These are phyloP conservation scores for Catenaria anguillulae DNA, from an alignment of 371 early-diverging fungal species.

Conservation along the genomic window DNA sequence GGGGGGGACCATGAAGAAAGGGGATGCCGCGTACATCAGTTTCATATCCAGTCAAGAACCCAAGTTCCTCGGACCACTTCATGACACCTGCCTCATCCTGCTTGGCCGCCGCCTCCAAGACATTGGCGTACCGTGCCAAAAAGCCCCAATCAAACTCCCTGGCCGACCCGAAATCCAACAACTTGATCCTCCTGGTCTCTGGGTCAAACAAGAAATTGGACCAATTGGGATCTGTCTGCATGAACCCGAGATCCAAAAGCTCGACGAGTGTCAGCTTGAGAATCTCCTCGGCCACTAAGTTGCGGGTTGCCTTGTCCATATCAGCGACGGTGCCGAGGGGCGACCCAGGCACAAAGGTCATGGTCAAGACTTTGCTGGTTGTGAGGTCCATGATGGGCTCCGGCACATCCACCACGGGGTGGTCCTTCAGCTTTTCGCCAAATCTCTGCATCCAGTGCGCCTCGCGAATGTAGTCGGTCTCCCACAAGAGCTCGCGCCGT, in stretches of 20 bases:
- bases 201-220: conserved; percentile 84
- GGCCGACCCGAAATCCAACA: conserved; percentile 91
- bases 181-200: conserved; percentile 42
- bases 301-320: conserved; percentile 46
- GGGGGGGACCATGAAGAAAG: too few relatives aligned
- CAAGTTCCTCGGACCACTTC: conserved; percentile 59
- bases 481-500: conserved; percentile 78
- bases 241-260: conserved; percentile 78
- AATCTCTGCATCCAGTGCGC: conserved; percentile 61
- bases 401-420: conserved; percentile 59
- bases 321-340: conserved; percentile 45
- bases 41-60: conserved; percentile 88
- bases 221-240: conserved; percentile 99
- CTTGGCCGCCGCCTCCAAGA: conserved; percentile 55
- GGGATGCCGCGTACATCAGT: too few relatives aligned
- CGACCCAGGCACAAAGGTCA: conserved; percentile 63
- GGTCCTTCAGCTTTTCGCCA: conserved; percentile 37
- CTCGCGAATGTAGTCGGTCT: conserved; percentile 84
- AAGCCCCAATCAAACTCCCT: conserved; percentile 65
- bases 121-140: conserved; percentile 52
- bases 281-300: conserved; percentile 47
- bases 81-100: conserved; percentile 59
- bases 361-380: conserved; percentile 56
- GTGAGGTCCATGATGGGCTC: conserved; percentile 48
- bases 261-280: conserved; percentile 73